Evolutionary conservation across 768 basidiomycete genomes (phyloP), one percentile per base, ranked within the genome.

Genomic region (Pholiota conissans): DNA sequence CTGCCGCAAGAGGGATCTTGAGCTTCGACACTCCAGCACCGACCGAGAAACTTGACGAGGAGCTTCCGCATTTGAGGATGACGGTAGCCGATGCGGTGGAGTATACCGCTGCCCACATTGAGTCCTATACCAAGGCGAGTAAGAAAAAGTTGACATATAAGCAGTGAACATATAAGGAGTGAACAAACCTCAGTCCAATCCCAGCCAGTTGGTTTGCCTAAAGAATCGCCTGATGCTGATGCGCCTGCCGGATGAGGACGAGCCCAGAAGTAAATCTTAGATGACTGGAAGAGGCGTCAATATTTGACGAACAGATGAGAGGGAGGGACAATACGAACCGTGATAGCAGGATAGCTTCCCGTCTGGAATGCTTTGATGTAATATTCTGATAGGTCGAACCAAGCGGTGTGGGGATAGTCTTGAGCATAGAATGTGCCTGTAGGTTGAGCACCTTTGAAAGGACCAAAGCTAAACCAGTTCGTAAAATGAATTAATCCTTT

Each of bases 291-390:
- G 10, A 11, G 24, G 14, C 30, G 30, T 32, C 30, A 13, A 32
- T 8, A 30, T 9, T 14, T 28, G 14, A 18, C 28, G 30, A 47
- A 48, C 7, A n/a, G 9, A 26, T 28, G 3, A 13, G 50, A 73
- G 52, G 58, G 69, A 73, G 45, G 22, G 27, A 73, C 59, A 57
- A 65, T 64, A 68, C 84, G 67, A 60, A 83, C 78, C 1, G 77
- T 80, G 59, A 89, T 82, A 6, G 76, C 63, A 3, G 87, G 87
- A 57, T 83, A 88, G 0, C 64, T 64, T 3, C 88, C 87, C 3
- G 83, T 87, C 72, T 88, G 86, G 78, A 83, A 90, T 0, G 85
- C 86, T 14, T 73, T 73, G 54, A 87, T 84, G 63, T 86, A 89
- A 68, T 86, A 88, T 52, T 80, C 76, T 35, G 81, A 83, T 71